Evolutionary conservation across 2,329 filamentous ascomycete genomes (phyloP), one percentile per base, ranked within the genome.

Genomic region (Zasmidium cellare): DNA sequence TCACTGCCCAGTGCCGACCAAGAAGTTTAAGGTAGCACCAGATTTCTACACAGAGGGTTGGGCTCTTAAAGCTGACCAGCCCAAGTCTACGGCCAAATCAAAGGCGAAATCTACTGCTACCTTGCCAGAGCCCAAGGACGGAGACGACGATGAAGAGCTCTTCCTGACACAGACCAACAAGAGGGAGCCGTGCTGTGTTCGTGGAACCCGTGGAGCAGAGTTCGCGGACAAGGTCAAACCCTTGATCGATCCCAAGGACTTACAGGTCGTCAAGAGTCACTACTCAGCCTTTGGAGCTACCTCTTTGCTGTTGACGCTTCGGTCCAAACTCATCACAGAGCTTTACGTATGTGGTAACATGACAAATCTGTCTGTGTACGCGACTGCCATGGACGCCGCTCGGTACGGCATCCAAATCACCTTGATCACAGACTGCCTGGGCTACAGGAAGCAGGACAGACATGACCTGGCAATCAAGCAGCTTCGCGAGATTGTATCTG

Each of bases 301-400:
- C 0, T 82, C 84, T 50, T 80, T 97, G 16, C 81, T 97, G 7
- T 81, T 88, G 51, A 81, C 86, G n/a, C 77, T 97, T 47, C 85
- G 92, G n/a, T 86, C 87, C n/a, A 89, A 87, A 62, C 87, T 97
- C 65, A 86, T 96, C 58, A 96, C 92, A 1, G 90, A 97, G 68
- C 79, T 99, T 12, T 97, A 90, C 74, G 84, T 97, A 22, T 96
- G 90, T 69, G 94, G 94, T 20, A 88, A 89, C 46, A 82, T 96
- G 50, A 90, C 88, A 46, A 97, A 97, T 68, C 80, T 96, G 35
- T 92, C 92, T 28, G 87, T 97, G 48, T 92, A 94, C 71, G 93
- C 94, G 7, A 97, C 93, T 1, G 92, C 92, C 2, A 81, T 96
- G 62, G 94, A 97, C 70, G 94, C 93, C 11, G 92, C 91, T 1